Base-by-base conservation (phyloP, 176 grass and related monocot genomes). In the Rhynchospora tenuis region DNA sequence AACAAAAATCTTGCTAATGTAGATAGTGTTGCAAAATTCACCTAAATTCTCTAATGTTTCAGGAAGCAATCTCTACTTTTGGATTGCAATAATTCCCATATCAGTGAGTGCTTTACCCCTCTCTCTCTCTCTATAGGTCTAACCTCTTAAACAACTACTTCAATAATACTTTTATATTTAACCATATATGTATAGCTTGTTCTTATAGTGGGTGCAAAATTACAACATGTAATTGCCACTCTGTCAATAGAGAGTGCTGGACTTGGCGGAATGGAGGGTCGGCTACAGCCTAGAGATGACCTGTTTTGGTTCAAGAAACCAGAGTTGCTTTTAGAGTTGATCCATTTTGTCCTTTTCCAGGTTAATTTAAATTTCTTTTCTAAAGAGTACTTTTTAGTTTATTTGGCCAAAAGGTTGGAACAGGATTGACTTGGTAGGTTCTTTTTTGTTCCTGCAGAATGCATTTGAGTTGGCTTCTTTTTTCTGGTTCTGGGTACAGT, bases 251-350 rank as follows among this genome's bases (percentile, higher is more conserved):
- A 99, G 85, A 90, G 89, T 89, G 89, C 88, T 50, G 94, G 88
- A 77, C 63, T 99, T 79, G 93, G 61, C 63, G 88, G 89, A 70
- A 86, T 86, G 45, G 92, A 88, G 17, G 86, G 82, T 47, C 94
- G 77, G 70, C 90, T 95, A 91, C 90, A 78, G 59, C 96, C 91
- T 24, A 84, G 93, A 60, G 93, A 99, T 69, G 91, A 95, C 90
- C 89, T 99, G 12, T 99, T 99, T 81, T 99, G 96, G 96, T 95
- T 99, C 73, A 99, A 99, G 88, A 99, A 99, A 85, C 93, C 93
- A 71, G 91, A 95, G 59, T 88, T 99, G 72, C 82, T 99, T 67
- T 62, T 99, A 79, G 88, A 91, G 82, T 60, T 99, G 64, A 99
- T 99, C 67, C 96, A 99, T 85, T 99, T 99, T 78, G 88, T 95